These are phyloP conservation scores for Wickerhamiella galacta DNA, from an alignment of 805 yeast species.

Conservation along the genomic window DNA sequence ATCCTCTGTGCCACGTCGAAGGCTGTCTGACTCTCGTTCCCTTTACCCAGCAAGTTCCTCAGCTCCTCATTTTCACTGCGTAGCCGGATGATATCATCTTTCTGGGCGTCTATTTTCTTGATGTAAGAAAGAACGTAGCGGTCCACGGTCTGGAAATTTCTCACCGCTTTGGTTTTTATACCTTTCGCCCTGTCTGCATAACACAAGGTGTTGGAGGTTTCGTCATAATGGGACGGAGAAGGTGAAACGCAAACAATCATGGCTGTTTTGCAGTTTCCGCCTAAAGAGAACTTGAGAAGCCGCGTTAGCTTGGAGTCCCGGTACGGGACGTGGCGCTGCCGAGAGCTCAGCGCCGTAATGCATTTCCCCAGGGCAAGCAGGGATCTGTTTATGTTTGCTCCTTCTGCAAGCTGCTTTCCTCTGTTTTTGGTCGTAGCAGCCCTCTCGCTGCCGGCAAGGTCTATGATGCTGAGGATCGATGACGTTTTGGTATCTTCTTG, in stretches of 20 bases:
- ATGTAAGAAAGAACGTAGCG: constrained; percentile 74
- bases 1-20: too few relatives aligned
- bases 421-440: constrained; percentile 79
- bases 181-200: constrained; percentile 87
- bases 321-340: constrained; percentile 57
- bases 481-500: constrained; percentile 49
- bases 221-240: constrained; percentile 74
- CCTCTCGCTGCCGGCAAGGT: constrained; percentile 88
- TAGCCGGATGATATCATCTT: too few relatives aligned
- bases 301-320: constrained; percentile 83
- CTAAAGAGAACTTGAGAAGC: constrained; percentile 70
- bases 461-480: constrained; percentile 76
- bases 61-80: too few relatives aligned
- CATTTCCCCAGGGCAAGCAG: constrained; percentile 83
- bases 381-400: constrained; percentile 85
- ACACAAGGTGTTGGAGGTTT: constrained; percentile 75
- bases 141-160: constrained; percentile 61
- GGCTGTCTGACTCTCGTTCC: too few relatives aligned
- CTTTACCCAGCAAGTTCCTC: too few relatives aligned
- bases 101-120: constrained; percentile 66
- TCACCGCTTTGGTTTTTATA: constrained; percentile 60
- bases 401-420: constrained; percentile 70
- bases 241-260: constrained; percentile 95
- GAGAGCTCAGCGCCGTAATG: constrained; percentile 77
- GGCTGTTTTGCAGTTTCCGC: constrained; percentile 87